Base-by-base conservation (phyloP, 441 rosid species). In the Sinapis alba region DNA sequence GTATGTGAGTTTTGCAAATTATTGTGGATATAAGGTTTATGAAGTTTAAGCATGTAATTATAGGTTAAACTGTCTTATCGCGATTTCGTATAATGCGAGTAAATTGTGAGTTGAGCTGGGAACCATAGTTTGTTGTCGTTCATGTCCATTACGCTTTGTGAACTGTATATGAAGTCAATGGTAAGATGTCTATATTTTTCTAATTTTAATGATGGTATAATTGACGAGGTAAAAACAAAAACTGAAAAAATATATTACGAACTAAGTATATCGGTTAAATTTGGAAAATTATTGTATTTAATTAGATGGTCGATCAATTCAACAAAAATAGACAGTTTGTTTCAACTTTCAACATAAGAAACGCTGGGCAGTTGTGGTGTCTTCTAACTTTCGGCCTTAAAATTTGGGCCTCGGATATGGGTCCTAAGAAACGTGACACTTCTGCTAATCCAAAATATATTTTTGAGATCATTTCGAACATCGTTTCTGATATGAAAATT, bases 361-460 rank as follows among this genome's bases (percentile, higher is more conserved):
- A 15, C 43, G n/a, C 9, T 15, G n/a, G 43, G 43, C 7, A 28
- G n/a, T 30, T 60, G 3, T 7, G 23, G 21, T 23, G 13, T 59
- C 13, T 27, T 27, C 21, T 27, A 59, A 27, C 11, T 59, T 59
- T 5, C 5, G 63, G 38, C 21, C 20, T 28, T 60, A 16, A 60
- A 60, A 0, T 16, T 28, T 60, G 43, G 41, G 43, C 64, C 43
- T 60, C 20, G 3, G 7, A 59, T 13, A 56, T 28, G 23, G 13
- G 63, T 27, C 54, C 54, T 16, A 9, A 60, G 64, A 60, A 8
- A 8, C 12, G 2, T 60, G 41, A 28, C 41, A 59, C 69, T 36
- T 59, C 13, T 47, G 74, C 23, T 19, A 45, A 71, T 43, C 66
- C 74, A 60, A 19, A 41, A 18, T 12, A 58, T 8, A 34, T 41